Evolutionary conservation across 2,329 filamentous ascomycete genomes (phyloP), one percentile per base, ranked within the genome.

Genomic region (Lojkania enalia): DNA sequence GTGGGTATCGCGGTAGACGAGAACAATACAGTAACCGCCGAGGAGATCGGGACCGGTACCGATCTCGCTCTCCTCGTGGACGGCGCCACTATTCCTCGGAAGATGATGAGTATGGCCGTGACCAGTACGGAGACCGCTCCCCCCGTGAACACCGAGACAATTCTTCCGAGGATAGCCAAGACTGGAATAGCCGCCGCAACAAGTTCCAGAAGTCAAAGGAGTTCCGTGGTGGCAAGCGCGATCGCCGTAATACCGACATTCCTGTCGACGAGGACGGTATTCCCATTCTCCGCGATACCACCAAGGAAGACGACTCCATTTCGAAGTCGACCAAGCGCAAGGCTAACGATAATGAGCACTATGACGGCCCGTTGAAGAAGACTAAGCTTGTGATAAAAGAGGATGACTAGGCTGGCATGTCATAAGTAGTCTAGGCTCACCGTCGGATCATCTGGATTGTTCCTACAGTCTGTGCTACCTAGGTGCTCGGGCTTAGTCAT

Each of bases 341-440:
- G 57, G 64, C 61, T 25, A 55, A 57, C 4, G 60, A 61, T 29
- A 49, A 51, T 23, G n/a, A n/a, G n/a, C 49, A 54, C 20, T 47
- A 44, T 29, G 49, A 43, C 2, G 49, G 46, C 21, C 51, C 44
- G 41, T 42, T 56, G 35, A 68, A 68, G 63, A 66, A 66, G 54
- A 51, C 51, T 46, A 68, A 67, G 61, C 30, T 67, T n/a, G 58
- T 61, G 55, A 59, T 67, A 52, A 64, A 64, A 58, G 56, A 66
- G 45, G 64, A 67, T 29, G 45, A 30, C 2, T 48, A 38, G 25
- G 14, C n/a, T n/a, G n/a, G n/a, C n/a, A n/a, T 5, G 7, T 33
- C 16, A 11, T 15, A 9, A 27, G 7, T 27, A 7, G 23, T n/a
- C n/a, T 27, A 27, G 7, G 7, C 23, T 27, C 23, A 7, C n/a